Percentiles rank a stretch among this genome's conserved stretches.
Conservation (phyloP, 2,329 filamentous ascomycete species). For the Colletotrichum higginsianum region DNA sequence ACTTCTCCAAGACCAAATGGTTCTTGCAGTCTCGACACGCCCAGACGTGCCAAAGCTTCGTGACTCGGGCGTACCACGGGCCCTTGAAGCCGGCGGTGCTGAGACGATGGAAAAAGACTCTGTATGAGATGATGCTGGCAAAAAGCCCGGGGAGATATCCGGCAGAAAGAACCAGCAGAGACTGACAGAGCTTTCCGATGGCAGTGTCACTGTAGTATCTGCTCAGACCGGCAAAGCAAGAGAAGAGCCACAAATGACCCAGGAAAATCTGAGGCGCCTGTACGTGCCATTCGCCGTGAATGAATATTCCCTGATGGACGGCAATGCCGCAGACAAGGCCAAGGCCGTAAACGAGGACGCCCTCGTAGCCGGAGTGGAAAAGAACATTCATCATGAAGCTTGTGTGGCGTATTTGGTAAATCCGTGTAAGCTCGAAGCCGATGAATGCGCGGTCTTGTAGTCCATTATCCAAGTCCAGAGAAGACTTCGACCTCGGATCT, state of each 20-base stretch:
- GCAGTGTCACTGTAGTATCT: slow-evolving; percentile 23
- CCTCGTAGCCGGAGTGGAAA: slow-evolving; percentile 1
- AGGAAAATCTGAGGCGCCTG: slow-evolving; percentile 44
- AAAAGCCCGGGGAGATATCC: slow-evolving; percentile 42
- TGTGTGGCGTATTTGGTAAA: slow-evolving; percentile 13
- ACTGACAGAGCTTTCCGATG: slow-evolving; percentile 22
- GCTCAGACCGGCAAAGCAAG: slow-evolving; percentile 29
- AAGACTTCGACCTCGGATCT: not conserved
- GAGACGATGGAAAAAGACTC: slow-evolving; percentile 57
- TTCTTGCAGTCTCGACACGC: slow-evolving; percentile 46
- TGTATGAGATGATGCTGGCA: slow-evolving; percentile 55
- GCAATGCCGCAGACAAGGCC: slow-evolving; percentile 36
- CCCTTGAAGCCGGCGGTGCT: slow-evolving; percentile 53
- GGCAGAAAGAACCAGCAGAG: slow-evolving; percentile 24
- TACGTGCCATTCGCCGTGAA: slow-evolving; percentile 48
- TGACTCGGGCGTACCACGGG: slow-evolving; percentile 53
- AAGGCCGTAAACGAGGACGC: slow-evolving; percentile 19
- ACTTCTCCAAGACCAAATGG: slow-evolving; percentile 43
- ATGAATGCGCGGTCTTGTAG: slow-evolving; percentile 4
- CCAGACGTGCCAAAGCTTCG: slow-evolving; percentile 55
- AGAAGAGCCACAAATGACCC: slow-evolving; percentile 35
- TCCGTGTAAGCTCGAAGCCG: not conserved
- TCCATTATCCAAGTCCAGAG: slow-evolving; percentile 11
- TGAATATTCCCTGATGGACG: slow-evolving; percentile 44
- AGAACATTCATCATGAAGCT: slow-evolving; percentile 29